Percentiles rank a stretch among this genome's conserved stretches.
Evolutionary conservation across 176 grass and related monocot genomes (phyloP).

Genomic region (Carex scoparia): DNA sequence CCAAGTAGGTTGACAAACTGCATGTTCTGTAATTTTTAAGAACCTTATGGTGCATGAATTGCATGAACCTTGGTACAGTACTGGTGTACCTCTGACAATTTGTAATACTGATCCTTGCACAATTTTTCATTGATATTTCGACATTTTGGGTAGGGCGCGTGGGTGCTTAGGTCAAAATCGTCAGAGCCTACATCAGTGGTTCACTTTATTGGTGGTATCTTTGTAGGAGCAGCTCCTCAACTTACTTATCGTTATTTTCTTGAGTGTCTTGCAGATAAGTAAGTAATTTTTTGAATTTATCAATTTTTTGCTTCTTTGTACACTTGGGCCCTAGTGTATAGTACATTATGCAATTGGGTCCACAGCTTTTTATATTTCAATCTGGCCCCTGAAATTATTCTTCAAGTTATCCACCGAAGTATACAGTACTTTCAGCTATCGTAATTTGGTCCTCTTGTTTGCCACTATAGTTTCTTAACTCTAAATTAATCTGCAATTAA

Average conservation of each 20-base stretch:
- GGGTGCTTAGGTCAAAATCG: conserved; percentile 71
- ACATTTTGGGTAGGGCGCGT: conserved; percentile 57
- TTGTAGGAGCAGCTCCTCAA: conserved; percentile 93
- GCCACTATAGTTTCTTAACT: background rate
- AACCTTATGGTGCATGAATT: background rate
- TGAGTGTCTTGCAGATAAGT: conserved; percentile 61
- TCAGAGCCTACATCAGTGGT: conserved; percentile 48
- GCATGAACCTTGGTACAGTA: background rate
- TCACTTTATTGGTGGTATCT: conserved; percentile 87
- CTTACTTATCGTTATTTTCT: conserved; percentile 91
- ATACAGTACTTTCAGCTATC: background rate
- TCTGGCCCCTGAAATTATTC: background rate
- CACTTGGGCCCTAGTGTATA: background rate
- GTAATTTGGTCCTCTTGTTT: background rate
- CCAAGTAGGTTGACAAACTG: background rate
- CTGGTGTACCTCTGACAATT: background rate
- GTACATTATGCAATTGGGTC: background rate
- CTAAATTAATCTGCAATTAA: conserved; percentile 7
- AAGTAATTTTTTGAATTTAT: conserved; percentile 11
- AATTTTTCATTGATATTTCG: background rate
- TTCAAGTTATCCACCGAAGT: background rate
- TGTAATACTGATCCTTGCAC: background rate
- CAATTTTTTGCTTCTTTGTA: background rate
- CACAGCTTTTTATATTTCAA: background rate
- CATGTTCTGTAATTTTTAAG: background rate